Base-by-base conservation (phyloP, 2,329 filamentous ascomycete genomes). In the Microsporum ferrugineum region DNA sequence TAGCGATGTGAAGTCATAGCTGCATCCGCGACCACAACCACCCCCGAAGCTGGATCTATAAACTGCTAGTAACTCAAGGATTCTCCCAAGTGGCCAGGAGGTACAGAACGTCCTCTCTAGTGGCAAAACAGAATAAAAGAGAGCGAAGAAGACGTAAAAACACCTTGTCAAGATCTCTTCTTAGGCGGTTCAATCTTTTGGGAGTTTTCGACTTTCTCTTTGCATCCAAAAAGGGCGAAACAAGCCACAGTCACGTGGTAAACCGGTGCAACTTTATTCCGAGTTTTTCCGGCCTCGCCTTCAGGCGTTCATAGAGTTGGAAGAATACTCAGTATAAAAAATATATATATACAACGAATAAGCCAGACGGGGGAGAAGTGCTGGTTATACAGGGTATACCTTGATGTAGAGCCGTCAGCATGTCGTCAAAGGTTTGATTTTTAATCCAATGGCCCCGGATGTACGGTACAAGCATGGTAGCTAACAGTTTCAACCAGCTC, bases 1-100 rank as follows among this genome's bases (percentile, higher is more conserved):
- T 79, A 79, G 65, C 76, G 73, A 71, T 78, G 76, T 69, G 76
- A 76, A 74, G 75, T 77, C 76, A 79, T 79, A 36, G 31, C 17
- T 49, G 39, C 5, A 6, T 7, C 14, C 14, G 31, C 31, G 51
- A 34, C 45, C 36, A 27, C 57, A 17, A 2, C 45, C 23, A 23
- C 45, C 23, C 10, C 27, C 17, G 7, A 23, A 12, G 1, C 45
- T 12, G 45, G 45, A 31, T 8, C 27, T 2, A 31, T 23, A 31
- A 23, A 23, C 3, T 27, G 45, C 17, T 49, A 5, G 17, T 12
- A 23, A 12, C 27, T 51, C 45, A 10, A 31, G 8, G 39, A 5
- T 23, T 31, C 23, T 51, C 45, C 17, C 27, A n/a, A 23, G 23
- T 31, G 27, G 6, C 27, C 27, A 33, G 4, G 7, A 29, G 23